Base-by-base conservation (phyloP, 1,284 basidiomycete species). In the Baeospora myosura region DNA sequence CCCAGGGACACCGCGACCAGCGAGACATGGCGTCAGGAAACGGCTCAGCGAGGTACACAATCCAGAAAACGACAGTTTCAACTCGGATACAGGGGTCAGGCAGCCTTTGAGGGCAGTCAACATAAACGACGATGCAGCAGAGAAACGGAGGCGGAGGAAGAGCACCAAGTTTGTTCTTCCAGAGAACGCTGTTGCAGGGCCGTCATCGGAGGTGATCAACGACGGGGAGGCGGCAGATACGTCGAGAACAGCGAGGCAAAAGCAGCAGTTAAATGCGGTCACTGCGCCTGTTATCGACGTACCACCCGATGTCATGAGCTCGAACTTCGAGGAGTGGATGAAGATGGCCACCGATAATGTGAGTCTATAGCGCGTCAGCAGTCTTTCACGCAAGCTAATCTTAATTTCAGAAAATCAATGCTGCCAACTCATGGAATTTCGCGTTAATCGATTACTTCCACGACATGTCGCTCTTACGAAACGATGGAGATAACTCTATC, bases 271-370 rank as follows among this genome's bases (percentile, higher is more conserved):
- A 6, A 75, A 78, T 43, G 74, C 77, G 2, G 69, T 75, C 11
- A 72, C 78, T 43, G 72, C 76, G 2, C 71, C 75, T 1, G 63
- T 64, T 11, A 74, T 80, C 23, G 73, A 80, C 25, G 75, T 82
- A 11, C 71, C 79, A 0, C 63, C 83, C 51, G 88, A 92, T 53
- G 78, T 90, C 23, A 88, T 89, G 78, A 88, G 72, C 63, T 85
- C 80, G 28, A 94, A 93, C 54, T 94, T 86, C 58, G 95, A 98
- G 60, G 93, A 98, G 60, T 98, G 96, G 95, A 98, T 99, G 95
- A 98, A 98, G 71, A 87, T 98, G 81, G 94, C 94, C 1, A 98
- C 95, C 4, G 96, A 98, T 61, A 98, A 98, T 63, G 94, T 96
- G 57, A 53, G 84, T 70, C 3, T 38, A 16, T 37, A 45, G 32